Conservation (phyloP, 2,329 filamentous ascomycete species). For the Botrytis galanthina region DNA sequence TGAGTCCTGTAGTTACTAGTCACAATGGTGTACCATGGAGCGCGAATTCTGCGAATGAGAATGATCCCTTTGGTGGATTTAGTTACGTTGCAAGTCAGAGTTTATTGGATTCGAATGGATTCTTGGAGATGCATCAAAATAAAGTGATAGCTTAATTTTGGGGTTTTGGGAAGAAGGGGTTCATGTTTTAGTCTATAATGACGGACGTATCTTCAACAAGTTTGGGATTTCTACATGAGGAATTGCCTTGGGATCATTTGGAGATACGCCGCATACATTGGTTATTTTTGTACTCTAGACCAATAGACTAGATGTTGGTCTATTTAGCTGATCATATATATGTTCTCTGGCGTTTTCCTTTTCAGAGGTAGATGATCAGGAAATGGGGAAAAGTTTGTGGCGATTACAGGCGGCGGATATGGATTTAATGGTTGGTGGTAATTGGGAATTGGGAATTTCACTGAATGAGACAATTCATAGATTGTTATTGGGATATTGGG, state of each 20-base stretch:
- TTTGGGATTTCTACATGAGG: background rate
- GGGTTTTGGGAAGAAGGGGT: background rate
- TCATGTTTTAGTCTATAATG: background rate
- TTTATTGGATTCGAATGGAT: slow-evolving; percentile 36
- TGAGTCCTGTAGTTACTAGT: slow-evolving; percentile 66
- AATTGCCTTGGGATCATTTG: background rate
- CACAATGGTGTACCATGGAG: slow-evolving; percentile 31
- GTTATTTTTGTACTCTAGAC: background rate
- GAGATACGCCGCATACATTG: background rate
- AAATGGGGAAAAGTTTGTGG: background rate
- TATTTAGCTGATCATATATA: background rate
- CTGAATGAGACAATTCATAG: background rate
- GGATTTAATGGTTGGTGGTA: background rate
- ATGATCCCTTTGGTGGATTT: slow-evolving; percentile 40
- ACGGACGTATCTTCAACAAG: background rate
- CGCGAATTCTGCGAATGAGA: slow-evolving; percentile 24
- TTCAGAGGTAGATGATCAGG: background rate
- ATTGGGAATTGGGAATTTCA: background rate
- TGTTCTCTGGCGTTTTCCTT: background rate
- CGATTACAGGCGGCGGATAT: background rate
- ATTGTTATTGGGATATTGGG: background rate
- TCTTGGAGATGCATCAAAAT: slow-evolving; percentile 25
- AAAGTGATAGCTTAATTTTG: slow-evolving; percentile 16
- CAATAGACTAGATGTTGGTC: background rate
- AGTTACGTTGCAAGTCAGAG: slow-evolving; percentile 40